These are phyloP conservation scores for Citrus sp. DNA, from an alignment of 345 rosid genomes.

Conservation along the genomic window DNA sequence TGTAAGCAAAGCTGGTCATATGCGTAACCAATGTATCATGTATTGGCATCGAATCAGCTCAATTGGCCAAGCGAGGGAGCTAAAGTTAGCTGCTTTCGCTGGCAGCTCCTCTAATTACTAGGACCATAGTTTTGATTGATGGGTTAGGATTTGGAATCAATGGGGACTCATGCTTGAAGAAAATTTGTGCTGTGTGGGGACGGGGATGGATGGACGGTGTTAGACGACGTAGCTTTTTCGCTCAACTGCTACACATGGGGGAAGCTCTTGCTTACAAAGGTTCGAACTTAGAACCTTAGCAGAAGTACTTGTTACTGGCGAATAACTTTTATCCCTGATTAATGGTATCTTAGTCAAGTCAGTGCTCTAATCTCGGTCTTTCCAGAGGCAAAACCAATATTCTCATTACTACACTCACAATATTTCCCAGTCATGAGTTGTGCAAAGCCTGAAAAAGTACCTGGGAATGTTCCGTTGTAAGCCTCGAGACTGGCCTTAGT, in stretches of 20 bases:
- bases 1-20: neutral
- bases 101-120: slow-evolving; percentile 21
- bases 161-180: slow-evolving; percentile 26
- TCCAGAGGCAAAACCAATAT: neutral
- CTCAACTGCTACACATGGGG: slow-evolving; percentile 22
- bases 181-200: slow-evolving; percentile 45
- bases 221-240: slow-evolving; percentile 28
- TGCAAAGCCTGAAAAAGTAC: neutral
- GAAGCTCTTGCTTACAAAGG: slow-evolving; percentile 1
- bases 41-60: neutral
- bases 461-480: neutral
- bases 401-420: neutral
- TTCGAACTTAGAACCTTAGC: slow-evolving; percentile 19
- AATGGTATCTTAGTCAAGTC: neutral
- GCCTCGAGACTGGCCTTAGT: neutral
- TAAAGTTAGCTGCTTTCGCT: slow-evolving; percentile 13
- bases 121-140: slow-evolving; percentile 50
- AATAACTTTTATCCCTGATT: slow-evolving; percentile 11
- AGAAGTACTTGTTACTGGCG: slow-evolving; percentile 1
- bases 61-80: neutral
- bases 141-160: slow-evolving; percentile 45
- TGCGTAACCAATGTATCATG: neutral
- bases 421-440: neutral
- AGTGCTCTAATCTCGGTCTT: neutral
- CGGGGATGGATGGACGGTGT: slow-evolving; percentile 42